Evolutionary conservation across 169 alveolate genomes (phyloP).

Genomic region (Theileria orientalis): DNA sequence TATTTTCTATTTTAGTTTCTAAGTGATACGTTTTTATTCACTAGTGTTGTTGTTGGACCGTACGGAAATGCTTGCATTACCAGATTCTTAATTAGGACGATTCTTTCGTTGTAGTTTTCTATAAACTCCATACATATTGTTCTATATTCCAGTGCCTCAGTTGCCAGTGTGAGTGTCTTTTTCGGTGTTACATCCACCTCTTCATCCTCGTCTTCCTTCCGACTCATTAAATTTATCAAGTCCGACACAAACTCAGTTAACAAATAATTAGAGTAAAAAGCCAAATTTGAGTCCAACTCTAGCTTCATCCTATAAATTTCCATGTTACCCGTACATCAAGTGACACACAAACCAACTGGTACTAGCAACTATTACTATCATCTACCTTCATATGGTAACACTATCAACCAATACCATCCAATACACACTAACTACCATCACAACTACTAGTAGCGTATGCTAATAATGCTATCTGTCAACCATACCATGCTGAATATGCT

Average conservation of each 20-base stretch:
- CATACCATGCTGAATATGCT: not conserved
- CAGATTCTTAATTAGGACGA: slow-evolving; percentile 2
- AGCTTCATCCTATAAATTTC: not conserved
- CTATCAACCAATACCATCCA: no score
- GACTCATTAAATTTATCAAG: not conserved
- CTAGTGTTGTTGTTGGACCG: not conserved
- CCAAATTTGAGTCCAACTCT: not conserved
- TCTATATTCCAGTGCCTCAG: slow-evolving; percentile 21
- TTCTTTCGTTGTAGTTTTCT: slow-evolving; percentile 7
- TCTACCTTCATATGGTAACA: not conserved
- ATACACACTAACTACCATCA: no score
- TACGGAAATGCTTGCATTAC: slow-evolving; percentile 4
- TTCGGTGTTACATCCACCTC: slow-evolving; percentile 15
- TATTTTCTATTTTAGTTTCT: no score
- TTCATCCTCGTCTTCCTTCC: not conserved
- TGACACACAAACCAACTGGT: no score
- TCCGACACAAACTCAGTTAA: slow-evolving; percentile 18
- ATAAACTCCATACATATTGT: slow-evolving; percentile 19
- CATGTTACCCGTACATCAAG: no score
- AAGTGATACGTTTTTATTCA: slow-evolving; percentile 13
- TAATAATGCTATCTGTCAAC: not conserved
- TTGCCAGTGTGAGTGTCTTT: slow-evolving; percentile 22
- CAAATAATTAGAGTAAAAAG: not conserved
- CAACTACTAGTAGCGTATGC: no score
- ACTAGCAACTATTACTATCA: not conserved